Conservation (phyloP, 768 basidiomycete genomes). For the Panus rudis region DNA sequence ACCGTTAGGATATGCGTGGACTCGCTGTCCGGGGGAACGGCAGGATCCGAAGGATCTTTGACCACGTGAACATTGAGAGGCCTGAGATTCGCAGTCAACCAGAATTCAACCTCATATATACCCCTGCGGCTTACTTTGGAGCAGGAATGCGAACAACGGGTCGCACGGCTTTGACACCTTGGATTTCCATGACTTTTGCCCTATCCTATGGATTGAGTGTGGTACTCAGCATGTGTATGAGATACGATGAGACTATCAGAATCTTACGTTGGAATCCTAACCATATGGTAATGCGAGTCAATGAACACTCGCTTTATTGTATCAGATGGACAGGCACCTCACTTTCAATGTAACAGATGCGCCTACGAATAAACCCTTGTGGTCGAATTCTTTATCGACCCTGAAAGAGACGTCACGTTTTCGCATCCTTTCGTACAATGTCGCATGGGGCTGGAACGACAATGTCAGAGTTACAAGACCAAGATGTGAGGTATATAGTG, state of each 20-base stretch:
- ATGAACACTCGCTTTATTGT: too few relatives aligned
- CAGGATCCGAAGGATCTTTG: conserved; percentile 33
- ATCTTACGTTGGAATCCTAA: conserved; percentile 14
- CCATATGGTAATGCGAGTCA: too few relatives aligned
- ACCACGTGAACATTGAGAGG: conserved; percentile 38
- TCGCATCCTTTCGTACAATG: conserved; percentile 40
- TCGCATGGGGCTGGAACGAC: conserved; percentile 36
- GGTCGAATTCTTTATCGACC: conserved; percentile 46
- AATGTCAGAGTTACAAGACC: background rate
- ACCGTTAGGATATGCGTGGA: conserved; percentile 52
- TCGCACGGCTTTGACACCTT: conserved; percentile 53
- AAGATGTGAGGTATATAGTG: background rate
- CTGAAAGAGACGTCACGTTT: conserved; percentile 37
- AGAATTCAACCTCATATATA: background rate
- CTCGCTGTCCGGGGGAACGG: conserved; percentile 37
- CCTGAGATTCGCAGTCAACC: conserved; percentile 21
- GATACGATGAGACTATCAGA: too few relatives aligned
- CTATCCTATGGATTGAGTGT: conserved; percentile 37
- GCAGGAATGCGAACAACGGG: conserved; percentile 39
- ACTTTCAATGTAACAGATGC: conserved; percentile 45
- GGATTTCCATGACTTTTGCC: conserved; percentile 32
- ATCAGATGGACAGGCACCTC: conserved; percentile 11
- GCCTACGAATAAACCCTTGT: conserved; percentile 49
- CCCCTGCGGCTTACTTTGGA: conserved; percentile 31
- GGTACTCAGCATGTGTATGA: background rate